phyloP scores from a whole-genome alignment of 2,329 filamentous ascomycete species.

The Exophiala aquamarina region DNA sequence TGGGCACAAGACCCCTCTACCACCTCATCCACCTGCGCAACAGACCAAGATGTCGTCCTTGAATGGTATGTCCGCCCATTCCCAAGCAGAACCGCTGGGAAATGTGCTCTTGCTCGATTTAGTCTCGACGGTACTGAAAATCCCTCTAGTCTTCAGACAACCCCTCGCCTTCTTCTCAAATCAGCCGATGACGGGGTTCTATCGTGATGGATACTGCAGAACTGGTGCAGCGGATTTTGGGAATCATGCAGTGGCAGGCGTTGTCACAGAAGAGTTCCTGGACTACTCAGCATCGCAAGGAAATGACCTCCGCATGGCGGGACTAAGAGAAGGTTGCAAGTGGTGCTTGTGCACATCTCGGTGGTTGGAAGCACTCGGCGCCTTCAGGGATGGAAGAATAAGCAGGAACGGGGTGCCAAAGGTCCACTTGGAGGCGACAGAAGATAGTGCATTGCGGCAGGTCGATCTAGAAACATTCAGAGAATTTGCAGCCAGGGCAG shows the following conservation, averaged over 20 bases:
- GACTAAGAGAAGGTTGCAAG: constrained; percentile 59
- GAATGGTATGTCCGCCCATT: constrained; percentile 24
- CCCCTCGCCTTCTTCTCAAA: constrained; percentile 60
- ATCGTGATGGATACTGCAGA: constrained; percentile 63
- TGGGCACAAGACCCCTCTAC: constrained; percentile 11
- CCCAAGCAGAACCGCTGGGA: too few relatives aligned
- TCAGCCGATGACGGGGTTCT: constrained; percentile 60
- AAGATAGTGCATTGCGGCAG: constrained; percentile 38
- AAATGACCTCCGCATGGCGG: constrained; percentile 59
- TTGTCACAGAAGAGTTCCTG: constrained; percentile 62
- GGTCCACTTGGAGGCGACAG: constrained; percentile 39
- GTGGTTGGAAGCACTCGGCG: constrained; percentile 62
- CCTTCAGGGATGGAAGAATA: constrained; percentile 46
- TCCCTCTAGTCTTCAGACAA: constrained; percentile 52
- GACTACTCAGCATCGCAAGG: constrained; percentile 60
- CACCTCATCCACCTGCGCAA: neutral
- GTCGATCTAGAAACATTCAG: constrained; percentile 37
- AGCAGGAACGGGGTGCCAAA: constrained; percentile 26
- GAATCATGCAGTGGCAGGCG: constrained; percentile 60
- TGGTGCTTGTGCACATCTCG: constrained; percentile 64
- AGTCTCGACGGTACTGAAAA: neutral
- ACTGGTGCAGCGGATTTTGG: constrained; percentile 55
- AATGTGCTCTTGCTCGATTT: neutral
- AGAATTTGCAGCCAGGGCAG: constrained; percentile 33
- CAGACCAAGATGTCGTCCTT: constrained; percentile 17